These are phyloP conservation scores for cucumber (Cucumis sativus) DNA, from an alignment of 306 rosid species.

Conservation along the genomic window Cucumber_9930_V3 NC_026657.2:1718501-1719000, in stretches of 20 bases:
- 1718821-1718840: no score
- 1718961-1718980: no score
- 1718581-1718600: neutral
- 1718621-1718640: conserved; percentile 38
- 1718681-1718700: neutral
- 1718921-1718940: no score
- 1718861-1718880: no score
- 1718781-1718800: no score
- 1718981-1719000: no score
- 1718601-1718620: neutral
- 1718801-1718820: no score
- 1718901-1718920: no score
- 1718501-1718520: neutral
- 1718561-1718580: neutral
- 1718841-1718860: no score
- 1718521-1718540: neutral
- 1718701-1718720: no score
- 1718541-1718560: neutral
- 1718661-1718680: conserved; percentile 16
- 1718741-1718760: conserved; percentile 25
- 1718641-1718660: conserved; percentile 37
- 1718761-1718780: neutral
- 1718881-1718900: no score
- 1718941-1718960: no score
- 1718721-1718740: conserved; percentile 3